Evolutionary conservation across 331 rosid genomes (phyloP), one percentile per base, ranked within the genome.

Genomic region (Quercus tomentella): DNA sequence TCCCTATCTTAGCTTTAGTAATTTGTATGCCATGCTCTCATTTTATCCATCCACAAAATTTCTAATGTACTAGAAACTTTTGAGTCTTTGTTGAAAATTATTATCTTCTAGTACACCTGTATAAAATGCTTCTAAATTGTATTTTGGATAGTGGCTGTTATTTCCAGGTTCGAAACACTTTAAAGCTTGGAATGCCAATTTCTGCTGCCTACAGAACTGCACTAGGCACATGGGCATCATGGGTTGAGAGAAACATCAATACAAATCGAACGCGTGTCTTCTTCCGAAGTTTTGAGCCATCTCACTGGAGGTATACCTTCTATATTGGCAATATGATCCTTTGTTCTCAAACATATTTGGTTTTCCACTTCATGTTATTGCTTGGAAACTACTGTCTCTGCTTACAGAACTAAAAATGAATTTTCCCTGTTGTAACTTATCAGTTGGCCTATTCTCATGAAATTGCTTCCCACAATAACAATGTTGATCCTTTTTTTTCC

Each of bases 281-380:
- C 86, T 91, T 93, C 82, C 91, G 98, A 73, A 93, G 97, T 67
- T 93, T 81, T 81, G 98, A 93, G 81, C 98, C 98, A 56, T 91
- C 98, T 55, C 98, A 93, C 84, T 93, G 98, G 98, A 90, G 94
- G 98, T 93, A 89, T 62, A 67, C 76, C 76, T 74, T 81, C 75
- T 41, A 78, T 57, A 49, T 70, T 33, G 77, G 76, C 69, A 68
- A 68, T 76, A 74, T 52, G 76, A 74, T 56, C 10, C 23, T 81
- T 71, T 76, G 56, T 79, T 85, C 56, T 9, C 52, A 23, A 52
- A 63, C 66, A 49, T 75, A 23, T 72, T 63, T 77, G 17, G 57
- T 80, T 56, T 81, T 84, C 35, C 58, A 28, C 75, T 61, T 22
- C 45, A 52, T 31, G 60, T 68, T n/a, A 52, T 52, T 76, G 52